These are phyloP conservation scores for Leersia perrieri DNA, from an alignment of 176 grass and related monocot genomes.

Conservation along the genomic window DNA sequence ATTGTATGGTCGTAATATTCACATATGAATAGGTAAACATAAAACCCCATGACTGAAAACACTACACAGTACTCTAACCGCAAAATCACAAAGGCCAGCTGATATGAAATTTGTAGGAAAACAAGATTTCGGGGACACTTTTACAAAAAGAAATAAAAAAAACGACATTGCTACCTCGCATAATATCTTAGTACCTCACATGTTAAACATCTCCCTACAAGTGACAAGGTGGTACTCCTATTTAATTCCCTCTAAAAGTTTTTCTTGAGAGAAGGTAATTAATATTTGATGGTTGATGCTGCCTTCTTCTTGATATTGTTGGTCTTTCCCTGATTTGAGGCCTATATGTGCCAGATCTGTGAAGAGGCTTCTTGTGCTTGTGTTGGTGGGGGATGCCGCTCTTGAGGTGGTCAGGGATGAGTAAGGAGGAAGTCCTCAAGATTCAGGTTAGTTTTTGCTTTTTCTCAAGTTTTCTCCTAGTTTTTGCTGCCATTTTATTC, in stretches of 20 bases:
- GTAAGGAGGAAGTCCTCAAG: slow-evolving; percentile 53
- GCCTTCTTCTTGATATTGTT: neutral
- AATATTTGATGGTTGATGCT: neutral
- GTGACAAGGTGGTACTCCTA: slow-evolving; percentile 27
- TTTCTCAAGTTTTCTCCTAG: slow-evolving; percentile 5
- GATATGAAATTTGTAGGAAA: slow-evolving; percentile 2
- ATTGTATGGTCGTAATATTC: neutral
- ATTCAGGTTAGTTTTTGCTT: slow-evolving; percentile 55
- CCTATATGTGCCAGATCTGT: slow-evolving; percentile 42
- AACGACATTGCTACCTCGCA: neutral
- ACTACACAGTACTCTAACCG: neutral
- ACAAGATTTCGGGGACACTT: neutral
- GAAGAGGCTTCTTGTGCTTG: slow-evolving; percentile 28
- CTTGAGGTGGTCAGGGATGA: slow-evolving; percentile 47
- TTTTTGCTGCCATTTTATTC: slow-evolving; percentile 20
- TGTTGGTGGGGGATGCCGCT: neutral
- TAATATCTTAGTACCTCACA: slow-evolving; percentile 20
- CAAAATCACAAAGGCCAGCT: neutral
- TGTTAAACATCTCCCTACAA: slow-evolving; percentile 26
- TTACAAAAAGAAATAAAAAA: neutral
- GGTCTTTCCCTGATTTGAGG: slow-evolving; percentile 49
- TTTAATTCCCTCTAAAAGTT: slow-evolving; percentile 18
- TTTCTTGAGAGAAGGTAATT: neutral
- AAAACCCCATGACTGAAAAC: neutral
- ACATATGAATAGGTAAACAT: neutral